These are phyloP conservation scores for Yamadazyma kanchanaburiensis DNA, from an alignment of 1,139 yeast species.

Conservation along the genomic window DNA sequence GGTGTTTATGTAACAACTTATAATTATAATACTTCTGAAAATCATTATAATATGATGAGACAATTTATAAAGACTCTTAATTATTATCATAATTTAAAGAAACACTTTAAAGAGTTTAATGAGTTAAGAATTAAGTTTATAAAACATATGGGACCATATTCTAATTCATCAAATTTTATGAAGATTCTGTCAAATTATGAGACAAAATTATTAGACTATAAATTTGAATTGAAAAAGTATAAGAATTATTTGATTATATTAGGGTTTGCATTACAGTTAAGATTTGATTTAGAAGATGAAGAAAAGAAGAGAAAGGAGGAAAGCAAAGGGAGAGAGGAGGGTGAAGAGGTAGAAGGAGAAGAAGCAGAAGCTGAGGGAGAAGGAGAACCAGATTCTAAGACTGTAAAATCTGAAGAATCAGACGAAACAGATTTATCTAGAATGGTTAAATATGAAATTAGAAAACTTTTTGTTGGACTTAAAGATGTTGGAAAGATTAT, in stretches of 20 bases:
- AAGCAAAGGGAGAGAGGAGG: background rate
- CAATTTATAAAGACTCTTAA: slow-evolving; percentile 44
- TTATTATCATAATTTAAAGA: slow-evolving; percentile 41
- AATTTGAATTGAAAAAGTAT: slow-evolving; percentile 42
- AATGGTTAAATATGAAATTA: slow-evolving; percentile 36
- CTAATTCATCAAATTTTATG: slow-evolving; percentile 33
- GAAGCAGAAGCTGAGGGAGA: background rate
- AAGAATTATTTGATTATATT: slow-evolving; percentile 44
- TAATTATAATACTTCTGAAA: slow-evolving; percentile 20
- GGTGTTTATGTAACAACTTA: slow-evolving; percentile 43
- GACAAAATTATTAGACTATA: slow-evolving; percentile 38
- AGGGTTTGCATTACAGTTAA: slow-evolving; percentile 46
- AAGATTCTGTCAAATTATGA: slow-evolving; percentile 37
- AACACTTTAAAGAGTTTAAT: slow-evolving; percentile 33
- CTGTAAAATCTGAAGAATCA: slow-evolving; percentile 6
- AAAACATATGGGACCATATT: slow-evolving; percentile 24
- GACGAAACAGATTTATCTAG: slow-evolving; percentile 33
- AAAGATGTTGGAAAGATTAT: slow-evolving; percentile 35
- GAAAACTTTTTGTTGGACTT: slow-evolving; percentile 32
- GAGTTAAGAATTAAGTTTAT: slow-evolving; percentile 29
- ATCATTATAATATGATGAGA: slow-evolving; percentile 44
- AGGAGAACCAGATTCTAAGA: slow-evolving; percentile 5
- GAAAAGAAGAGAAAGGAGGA: slow-evolving; percentile 14
- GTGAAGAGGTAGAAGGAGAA: slow-evolving; percentile 1
- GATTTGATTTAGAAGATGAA: slow-evolving; percentile 40